Base-by-base conservation (phyloP, 2,329 filamentous ascomycete species). In the Dactylellina leptospora region DNA sequence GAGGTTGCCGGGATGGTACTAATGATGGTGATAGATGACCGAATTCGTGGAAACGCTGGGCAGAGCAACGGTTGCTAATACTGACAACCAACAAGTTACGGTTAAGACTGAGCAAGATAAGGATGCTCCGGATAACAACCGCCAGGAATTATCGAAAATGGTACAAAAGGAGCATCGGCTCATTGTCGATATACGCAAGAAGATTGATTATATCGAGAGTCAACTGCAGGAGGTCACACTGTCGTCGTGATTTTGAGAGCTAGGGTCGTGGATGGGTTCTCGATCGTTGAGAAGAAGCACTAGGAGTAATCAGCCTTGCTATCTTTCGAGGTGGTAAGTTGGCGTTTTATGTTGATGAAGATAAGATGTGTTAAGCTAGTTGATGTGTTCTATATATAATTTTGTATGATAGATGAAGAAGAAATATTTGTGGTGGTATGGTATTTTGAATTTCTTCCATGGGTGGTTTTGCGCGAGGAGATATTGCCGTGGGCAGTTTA, bases 181-280 rank as follows among this genome's bases (percentile, higher is more conserved):
- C 27, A 60, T 72, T 33, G 5, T 55, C 11, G 68, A 72, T 33
- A 64, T 63, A 38, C 23, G 59, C 30, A 64, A 72, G 50, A 72
- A 64, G 44, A 47, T 72, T 18, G 59, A 60, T 23, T 45, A 60
- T 53, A 47, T 72, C 3, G 68, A 72, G 40, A 18, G 60, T 16
- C 68, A 72, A 27, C 38, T 72, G 28, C 68, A 72, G 25, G 68
- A 72, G 30, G 48, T 72, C 53, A 60, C 58, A 22, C 28, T 72
- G 28, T 25, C 27, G 16, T 47, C 45, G 20, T 72, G 53, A 72
- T 18, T 50, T 11, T 11, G 9, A 6, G 36, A n/a, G n/a, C n/a
- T n/a, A n/a, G n/a, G n/a, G n/a, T n/a, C n/a, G n/a, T n/a, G n/a
- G n/a, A n/a, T n/a, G n/a, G n/a, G n/a, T n/a, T n/a, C n/a, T n/a